These are phyloP conservation scores for Termitomyces sp. DNA, from an alignment of 768 basidiomycete genomes.

Conservation along the genomic window DNA sequence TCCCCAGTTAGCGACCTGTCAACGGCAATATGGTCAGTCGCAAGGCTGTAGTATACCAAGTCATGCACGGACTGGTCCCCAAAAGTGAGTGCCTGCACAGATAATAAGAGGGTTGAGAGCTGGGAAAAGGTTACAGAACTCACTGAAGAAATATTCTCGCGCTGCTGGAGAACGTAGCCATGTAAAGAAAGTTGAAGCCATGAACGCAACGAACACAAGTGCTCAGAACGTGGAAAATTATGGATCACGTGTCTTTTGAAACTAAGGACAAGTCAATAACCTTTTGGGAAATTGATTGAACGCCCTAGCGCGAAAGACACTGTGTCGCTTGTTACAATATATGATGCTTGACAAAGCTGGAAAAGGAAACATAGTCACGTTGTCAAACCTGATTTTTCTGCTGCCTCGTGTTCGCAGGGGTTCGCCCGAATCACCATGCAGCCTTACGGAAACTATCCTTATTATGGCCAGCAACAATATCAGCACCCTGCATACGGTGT, in stretches of 20 bases:
- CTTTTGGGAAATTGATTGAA: neutral
- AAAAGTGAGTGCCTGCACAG: constrained; percentile 86
- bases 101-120: constrained; percentile 4
- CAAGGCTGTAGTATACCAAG: neutral
- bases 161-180: constrained; percentile 93
- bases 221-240: neutral
- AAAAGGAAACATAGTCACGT: constrained; percentile 32
- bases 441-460: constrained; percentile 34
- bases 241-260: constrained; percentile 11
- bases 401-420: constrained; percentile 4
- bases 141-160: constrained; percentile 93
- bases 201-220: constrained; percentile 23
- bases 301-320: neutral
- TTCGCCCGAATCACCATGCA: constrained; percentile 21
- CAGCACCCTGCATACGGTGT: constrained; percentile 32
- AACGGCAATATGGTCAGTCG: neutral
- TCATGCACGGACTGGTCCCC: constrained; percentile 81
- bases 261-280: neutral
- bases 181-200: constrained; percentile 81
- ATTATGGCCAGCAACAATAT: constrained; percentile 41
- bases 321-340: neutral
- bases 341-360: constrained; percentile 5
- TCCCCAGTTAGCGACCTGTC: constrained; percentile 96
- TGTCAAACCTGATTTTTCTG: constrained; percentile 4
- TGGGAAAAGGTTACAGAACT: constrained; percentile 22